Percentiles rank a stretch among this genome's conserved stretches.
Conservation (phyloP, 805 yeast species). For the Lachancea nothofagi region DNA sequence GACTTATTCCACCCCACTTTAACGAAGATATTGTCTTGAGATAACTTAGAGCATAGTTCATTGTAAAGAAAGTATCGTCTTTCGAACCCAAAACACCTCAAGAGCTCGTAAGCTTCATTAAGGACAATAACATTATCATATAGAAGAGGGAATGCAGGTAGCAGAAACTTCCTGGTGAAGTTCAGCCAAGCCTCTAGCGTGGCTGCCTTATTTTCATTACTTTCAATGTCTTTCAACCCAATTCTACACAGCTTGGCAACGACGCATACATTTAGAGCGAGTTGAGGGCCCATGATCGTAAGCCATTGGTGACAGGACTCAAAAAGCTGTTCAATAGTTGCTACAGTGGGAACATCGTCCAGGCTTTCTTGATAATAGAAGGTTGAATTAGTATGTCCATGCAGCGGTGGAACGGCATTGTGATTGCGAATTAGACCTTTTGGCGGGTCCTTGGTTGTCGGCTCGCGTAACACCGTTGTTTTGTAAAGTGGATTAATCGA, state of each 20-base stretch:
- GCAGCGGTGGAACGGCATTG: slow-evolving; percentile 1
- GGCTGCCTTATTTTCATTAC: slow-evolving; percentile 12
- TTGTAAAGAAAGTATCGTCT: slow-evolving; percentile 75
- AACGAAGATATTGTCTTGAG: slow-evolving; percentile 51
- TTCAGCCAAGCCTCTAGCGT: slow-evolving; percentile 46
- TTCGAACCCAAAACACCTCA: slow-evolving; percentile 52
- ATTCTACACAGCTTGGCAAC: slow-evolving; percentile 58
- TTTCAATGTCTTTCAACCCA: slow-evolving; percentile 38
- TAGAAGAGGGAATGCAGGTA: slow-evolving; percentile 54
- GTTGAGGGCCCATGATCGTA: slow-evolving; percentile 48
- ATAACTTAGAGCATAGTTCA: slow-evolving; percentile 55
- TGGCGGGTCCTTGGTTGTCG: not conserved
- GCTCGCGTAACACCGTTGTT: slow-evolving; percentile 3
- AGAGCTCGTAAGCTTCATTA: slow-evolving; percentile 51
- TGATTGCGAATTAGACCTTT: not conserved
- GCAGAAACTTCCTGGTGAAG: slow-evolving; percentile 57
- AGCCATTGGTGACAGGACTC: slow-evolving; percentile 45
- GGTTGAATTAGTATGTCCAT: slow-evolving; percentile 13
- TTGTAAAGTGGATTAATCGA: slow-evolving; percentile 44
- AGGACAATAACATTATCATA: slow-evolving; percentile 54
- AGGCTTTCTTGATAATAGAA: slow-evolving; percentile 52
- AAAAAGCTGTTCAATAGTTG: slow-evolving; percentile 41
- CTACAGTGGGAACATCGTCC: slow-evolving; percentile 35
- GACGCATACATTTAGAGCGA: slow-evolving; percentile 45
- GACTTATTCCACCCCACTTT: slow-evolving; percentile 59